Evolutionary conservation across 192 early-diverging fungal species (phyloP).

Genomic region (Coemansia sp.): DNA sequence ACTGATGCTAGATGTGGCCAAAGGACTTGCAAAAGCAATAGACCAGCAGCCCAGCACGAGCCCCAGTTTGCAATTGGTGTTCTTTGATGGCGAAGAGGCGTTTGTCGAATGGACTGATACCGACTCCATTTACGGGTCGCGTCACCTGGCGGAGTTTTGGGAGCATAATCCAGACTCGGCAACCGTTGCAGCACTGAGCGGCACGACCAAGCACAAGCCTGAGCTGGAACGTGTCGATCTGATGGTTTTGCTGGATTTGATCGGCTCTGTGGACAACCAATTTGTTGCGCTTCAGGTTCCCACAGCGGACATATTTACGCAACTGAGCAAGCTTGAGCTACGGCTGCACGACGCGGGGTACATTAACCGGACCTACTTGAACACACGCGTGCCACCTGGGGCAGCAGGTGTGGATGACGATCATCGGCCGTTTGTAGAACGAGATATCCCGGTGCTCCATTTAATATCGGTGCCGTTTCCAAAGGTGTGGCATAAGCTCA

Average conservation of each 20-base stretch:
- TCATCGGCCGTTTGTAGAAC: slow-evolving; percentile 79
- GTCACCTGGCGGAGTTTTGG: slow-evolving; percentile 84
- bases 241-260: slow-evolving; percentile 84
- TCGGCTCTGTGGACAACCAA: slow-evolving; percentile 61
- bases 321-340: slow-evolving; percentile 66
- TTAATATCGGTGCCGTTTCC: slow-evolving; percentile 87
- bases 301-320: slow-evolving; percentile 69
- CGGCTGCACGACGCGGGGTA: slow-evolving; percentile 54
- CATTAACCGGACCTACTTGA: slow-evolving; percentile 41
- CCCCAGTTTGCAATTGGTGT: slow-evolving; percentile 83
- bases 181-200: slow-evolving; percentile 31
- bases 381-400: slow-evolving; percentile 20
- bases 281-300: slow-evolving; percentile 50
- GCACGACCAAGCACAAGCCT: slow-evolving; percentile 22
- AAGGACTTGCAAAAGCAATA: slow-evolving; percentile 62
- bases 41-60: slow-evolving; percentile 48
- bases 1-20: slow-evolving; percentile 82
- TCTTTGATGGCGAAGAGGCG: slow-evolving; percentile 98
- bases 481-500: slow-evolving; percentile 76
- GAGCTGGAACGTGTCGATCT: slow-evolving; percentile 76
- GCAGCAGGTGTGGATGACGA: slow-evolving; percentile 73
- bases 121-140: slow-evolving; percentile 90
- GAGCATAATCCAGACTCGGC: slow-evolving; percentile 52
- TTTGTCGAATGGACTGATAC: slow-evolving; percentile 68
- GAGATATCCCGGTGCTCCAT: slow-evolving; percentile 83